Evolutionary conservation across 306 rosid genomes (phyloP).

Genomic region (Herpetospermum pedunculosum): DNA sequence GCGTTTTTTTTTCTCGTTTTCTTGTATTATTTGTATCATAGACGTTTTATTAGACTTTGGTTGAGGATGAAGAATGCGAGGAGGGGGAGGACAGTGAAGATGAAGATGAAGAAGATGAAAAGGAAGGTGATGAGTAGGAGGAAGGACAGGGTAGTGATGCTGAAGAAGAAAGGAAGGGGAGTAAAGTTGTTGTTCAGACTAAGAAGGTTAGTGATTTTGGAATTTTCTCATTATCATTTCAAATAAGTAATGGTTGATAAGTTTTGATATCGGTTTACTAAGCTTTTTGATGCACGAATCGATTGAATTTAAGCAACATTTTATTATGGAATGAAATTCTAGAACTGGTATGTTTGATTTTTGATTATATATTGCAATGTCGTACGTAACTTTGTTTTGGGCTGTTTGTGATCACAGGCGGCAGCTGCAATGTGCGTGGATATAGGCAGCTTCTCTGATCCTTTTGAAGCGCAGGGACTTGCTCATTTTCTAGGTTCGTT

Average conservation of each 20-base stretch:
- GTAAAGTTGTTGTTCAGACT: constrained; percentile 45
- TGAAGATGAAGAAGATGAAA: background rate
- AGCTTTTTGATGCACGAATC: background rate
- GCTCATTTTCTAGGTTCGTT: constrained; percentile 82
- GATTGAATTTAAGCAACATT: background rate
- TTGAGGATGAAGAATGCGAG: constrained; percentile 20
- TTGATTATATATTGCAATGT: background rate
- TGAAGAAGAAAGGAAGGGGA: constrained; percentile 22
- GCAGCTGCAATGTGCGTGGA: constrained; percentile 98
- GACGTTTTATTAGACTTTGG: background rate
- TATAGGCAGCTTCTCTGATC: constrained; percentile 91
- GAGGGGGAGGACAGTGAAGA: constrained; percentile 5
- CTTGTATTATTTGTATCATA: background rate
- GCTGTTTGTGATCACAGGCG: constrained; percentile 44
- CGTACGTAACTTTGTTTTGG: background rate
- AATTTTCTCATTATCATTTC: background rate
- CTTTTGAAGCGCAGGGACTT: constrained; percentile 84
- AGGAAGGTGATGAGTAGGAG: constrained; percentile 11
- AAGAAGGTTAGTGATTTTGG: constrained; percentile 50
- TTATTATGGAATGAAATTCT: background rate
- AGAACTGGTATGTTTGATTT: background rate
- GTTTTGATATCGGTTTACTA: background rate
- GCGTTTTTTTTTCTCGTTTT: background rate
- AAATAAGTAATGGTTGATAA: background rate
- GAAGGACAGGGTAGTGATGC: constrained; percentile 11